Evolutionary conservation across 306 rosid species (phyloP).

Genomic region (Vicia sativa): DNA sequence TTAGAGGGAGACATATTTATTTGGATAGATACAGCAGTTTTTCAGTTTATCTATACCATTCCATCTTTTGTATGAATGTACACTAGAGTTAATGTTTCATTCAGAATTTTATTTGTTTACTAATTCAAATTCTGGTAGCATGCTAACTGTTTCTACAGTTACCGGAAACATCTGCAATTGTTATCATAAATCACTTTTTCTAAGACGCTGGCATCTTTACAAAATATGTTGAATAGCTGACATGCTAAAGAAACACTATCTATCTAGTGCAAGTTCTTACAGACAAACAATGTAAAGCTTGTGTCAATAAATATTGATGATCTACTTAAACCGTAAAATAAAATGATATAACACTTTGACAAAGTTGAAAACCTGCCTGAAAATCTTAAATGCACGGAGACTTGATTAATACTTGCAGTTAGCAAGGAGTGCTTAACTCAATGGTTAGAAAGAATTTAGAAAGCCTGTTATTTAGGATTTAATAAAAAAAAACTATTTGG

Average conservation of each 20-base stretch:
- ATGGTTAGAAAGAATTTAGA: too few relatives aligned
- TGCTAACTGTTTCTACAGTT: background rate
- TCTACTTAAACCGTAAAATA: background rate
- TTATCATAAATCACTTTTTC: slow-evolving; percentile 12
- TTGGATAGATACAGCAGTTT: background rate
- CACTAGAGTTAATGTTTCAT: background rate
- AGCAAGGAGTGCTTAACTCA: too few relatives aligned
- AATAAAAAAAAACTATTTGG: too few relatives aligned
- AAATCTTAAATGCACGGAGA: background rate
- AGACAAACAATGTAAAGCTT: background rate
- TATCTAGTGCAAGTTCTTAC: background rate
- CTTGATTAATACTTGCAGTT: slow-evolving; percentile 10
- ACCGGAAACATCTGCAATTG: slow-evolving; percentile 1
- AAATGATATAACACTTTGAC: background rate
- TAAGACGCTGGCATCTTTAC: slow-evolving; percentile 4
- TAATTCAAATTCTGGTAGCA: background rate
- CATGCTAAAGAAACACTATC: slow-evolving; percentile 5
- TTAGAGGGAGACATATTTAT: background rate
- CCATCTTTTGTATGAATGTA: background rate
- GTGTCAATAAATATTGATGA: background rate
- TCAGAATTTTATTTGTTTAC: background rate
- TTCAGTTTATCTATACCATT: background rate
- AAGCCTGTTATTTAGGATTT: background rate
- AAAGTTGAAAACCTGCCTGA: slow-evolving; percentile 16
- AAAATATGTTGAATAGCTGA: background rate